Base-by-base conservation (phyloP, 257 asterid species). In the Forsythia suspensa region DNA sequence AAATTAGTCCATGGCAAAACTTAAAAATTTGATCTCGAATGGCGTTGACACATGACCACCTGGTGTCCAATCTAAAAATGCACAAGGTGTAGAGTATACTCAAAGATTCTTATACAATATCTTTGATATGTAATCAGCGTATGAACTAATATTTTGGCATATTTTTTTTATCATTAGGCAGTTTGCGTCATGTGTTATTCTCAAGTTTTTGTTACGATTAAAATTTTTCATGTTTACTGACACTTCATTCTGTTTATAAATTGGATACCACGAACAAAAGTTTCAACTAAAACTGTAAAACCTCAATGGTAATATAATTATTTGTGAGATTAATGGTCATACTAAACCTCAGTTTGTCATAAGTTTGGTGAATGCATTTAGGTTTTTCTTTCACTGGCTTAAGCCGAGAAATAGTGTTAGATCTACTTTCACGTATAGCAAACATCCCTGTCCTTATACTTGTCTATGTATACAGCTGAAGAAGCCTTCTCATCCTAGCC, bases 401-500 rank as follows among this genome's bases (percentile, higher is more conserved):
- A 67, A 38, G 37, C 73, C 44, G 18, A 72, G 78, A 61, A 37
- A 63, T 69, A 46, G 43, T 52, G 24, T 73, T 51, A 55, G 73
- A 48, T 38, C 20, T 71, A 55, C 11, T n/a, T 72, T 21, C 66
- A 40, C 44, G 0, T 69, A 34, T 76, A 42, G 72, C 71, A 6
- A 9, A 66, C 74, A 44, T 63, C 38, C 68, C 71, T 12, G 61
- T 73, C 55, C 78, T 83, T 65, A 77, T 79, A 74, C 66, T 41
- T 70, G 63, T 74, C 52, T 76, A 37, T 20, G 48, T 73, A 12
- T 80, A 57, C 92, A 94, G 98, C 87, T 94, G 86, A 94, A 85
- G 92, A 91, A 86, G 52, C 97, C 97, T 76, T 91, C 93, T 78
- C 97, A 94, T 85, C 91, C 95, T 76, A 90, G 84, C 86, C 91